Percentiles rank a stretch among this genome's conserved stretches.
These are phyloP conservation scores for Syncephalastrum contaminatum DNA, from an alignment of 371 early-diverging fungal genomes.

Conservation along the genomic window DNA sequence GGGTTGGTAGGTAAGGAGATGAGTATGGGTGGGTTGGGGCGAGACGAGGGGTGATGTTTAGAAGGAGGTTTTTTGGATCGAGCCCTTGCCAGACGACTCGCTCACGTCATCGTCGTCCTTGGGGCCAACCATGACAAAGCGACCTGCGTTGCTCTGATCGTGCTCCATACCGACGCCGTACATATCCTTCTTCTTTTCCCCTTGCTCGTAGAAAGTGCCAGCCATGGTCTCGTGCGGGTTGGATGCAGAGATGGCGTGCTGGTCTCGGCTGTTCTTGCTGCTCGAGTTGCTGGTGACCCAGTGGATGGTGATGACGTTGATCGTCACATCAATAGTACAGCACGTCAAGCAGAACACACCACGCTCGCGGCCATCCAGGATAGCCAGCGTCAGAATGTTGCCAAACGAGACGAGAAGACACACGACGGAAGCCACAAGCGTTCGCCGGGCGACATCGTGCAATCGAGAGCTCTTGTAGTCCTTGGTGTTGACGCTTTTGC, in stretches of 20 bases:
- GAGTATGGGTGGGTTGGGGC: too few relatives aligned
- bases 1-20: too few relatives aligned
- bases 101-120: constrained; percentile 13
- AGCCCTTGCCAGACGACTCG: too few relatives aligned
- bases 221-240: constrained; percentile 11
- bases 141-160: constrained; percentile 11
- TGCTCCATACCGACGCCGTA: constrained; percentile 2
- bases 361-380: constrained; percentile 46
- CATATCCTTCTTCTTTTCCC: constrained; percentile 6
- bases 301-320: constrained; percentile 56
- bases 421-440: constrained; percentile 47
- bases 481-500: constrained; percentile 20
- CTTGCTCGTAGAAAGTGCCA: constrained; percentile 7
- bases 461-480: constrained; percentile 45
- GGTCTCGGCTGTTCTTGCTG: constrained; percentile 8
- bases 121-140: constrained; percentile 13
- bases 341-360: constrained; percentile 53
- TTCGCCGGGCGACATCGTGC: constrained; percentile 47
- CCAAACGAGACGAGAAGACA: constrained; percentile 49
- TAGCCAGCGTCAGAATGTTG: constrained; percentile 42
- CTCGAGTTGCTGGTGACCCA: constrained; percentile 38
- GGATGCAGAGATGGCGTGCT: constrained; percentile 8
- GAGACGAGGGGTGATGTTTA: too few relatives aligned
- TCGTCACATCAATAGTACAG: constrained; percentile 58
- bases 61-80: too few relatives aligned